A percentile compares a stretch with the other conserved stretches of the same genome.
phyloP scores from a whole-genome alignment of 2,329 filamentous ascomycete species.

The Penicillium sp. region DNA sequence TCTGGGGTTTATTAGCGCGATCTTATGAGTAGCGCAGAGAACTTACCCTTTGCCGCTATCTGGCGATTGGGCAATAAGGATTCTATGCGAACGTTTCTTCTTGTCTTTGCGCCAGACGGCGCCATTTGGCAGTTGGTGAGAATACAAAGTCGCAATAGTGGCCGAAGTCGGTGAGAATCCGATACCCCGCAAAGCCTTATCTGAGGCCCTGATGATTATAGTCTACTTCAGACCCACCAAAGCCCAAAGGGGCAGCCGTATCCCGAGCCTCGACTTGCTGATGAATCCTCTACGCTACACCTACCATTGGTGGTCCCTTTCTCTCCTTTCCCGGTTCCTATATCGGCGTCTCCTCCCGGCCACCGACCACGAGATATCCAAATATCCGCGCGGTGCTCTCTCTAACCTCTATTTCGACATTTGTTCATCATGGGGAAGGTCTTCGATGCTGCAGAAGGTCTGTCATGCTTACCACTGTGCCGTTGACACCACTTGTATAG shows the following conservation, averaged over 20 bases:
- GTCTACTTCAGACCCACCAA: neutral
- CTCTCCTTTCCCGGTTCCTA: neutral
- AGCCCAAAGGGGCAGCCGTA: neutral
- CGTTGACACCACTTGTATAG: neutral
- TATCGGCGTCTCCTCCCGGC: neutral
- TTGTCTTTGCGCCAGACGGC: neutral
- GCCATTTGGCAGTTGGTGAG: neutral
- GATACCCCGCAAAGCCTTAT: slow-evolving; percentile 4
- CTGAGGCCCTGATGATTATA: neutral
- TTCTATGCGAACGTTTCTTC: slow-evolving; percentile 14
- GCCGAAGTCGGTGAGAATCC: neutral
- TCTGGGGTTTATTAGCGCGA: slow-evolving; percentile 17
- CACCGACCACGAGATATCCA: neutral
- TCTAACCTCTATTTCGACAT: too few relatives aligned
- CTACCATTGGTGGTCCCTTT: neutral
- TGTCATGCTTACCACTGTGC: slow-evolving; percentile 9
- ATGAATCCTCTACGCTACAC: neutral
- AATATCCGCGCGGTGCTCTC: neutral
- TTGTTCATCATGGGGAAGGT: slow-evolving; percentile 57
- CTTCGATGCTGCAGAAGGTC: slow-evolving; percentile 60
- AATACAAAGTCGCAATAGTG: neutral
- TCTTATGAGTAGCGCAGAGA: neutral
- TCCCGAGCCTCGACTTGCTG: neutral
- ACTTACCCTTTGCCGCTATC: slow-evolving; percentile 13
- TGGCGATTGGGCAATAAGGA: slow-evolving; percentile 11